Conservation (phyloP, 1,139 yeast species). For the Casaregolazyma suthepensis region DNA sequence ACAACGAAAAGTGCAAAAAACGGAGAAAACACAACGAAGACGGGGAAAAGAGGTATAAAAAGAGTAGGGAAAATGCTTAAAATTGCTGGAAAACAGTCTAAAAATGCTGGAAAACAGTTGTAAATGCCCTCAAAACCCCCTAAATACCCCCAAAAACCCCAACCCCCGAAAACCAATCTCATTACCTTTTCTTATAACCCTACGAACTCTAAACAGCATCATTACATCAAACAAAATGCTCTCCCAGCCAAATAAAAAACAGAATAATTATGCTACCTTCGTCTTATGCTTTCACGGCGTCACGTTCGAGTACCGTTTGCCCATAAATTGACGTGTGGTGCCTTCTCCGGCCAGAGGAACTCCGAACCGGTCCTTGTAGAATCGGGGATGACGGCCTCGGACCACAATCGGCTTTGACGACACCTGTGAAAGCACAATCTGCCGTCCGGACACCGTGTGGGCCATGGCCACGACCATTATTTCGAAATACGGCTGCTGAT, state of each 20-base stretch:
- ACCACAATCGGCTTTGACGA: slow-evolving; percentile 47
- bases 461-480: slow-evolving; percentile 9
- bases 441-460: slow-evolving; percentile 8
- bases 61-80: no score
- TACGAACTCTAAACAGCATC: no score
- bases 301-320: neutral
- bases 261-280: neutral
- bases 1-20: no score
- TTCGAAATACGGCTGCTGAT: slow-evolving; percentile 14
- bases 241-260: neutral
- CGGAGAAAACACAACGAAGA: neutral
- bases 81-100: neutral
- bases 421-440: slow-evolving; percentile 5
- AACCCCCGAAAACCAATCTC: no score
- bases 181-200: no score
- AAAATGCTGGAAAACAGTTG: neutral
- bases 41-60: neutral
- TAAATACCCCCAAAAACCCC: no score
- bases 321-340: slow-evolving; percentile 3
- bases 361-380: slow-evolving; percentile 33
- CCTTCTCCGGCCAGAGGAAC: slow-evolving; percentile 9
- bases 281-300: neutral
- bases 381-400: slow-evolving; percentile 60
- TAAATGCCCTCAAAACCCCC: no score
- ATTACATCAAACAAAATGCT: no score